Conservation (phyloP, 2,329 filamentous ascomycete genomes). For the Aspergillus flavus region DNA sequence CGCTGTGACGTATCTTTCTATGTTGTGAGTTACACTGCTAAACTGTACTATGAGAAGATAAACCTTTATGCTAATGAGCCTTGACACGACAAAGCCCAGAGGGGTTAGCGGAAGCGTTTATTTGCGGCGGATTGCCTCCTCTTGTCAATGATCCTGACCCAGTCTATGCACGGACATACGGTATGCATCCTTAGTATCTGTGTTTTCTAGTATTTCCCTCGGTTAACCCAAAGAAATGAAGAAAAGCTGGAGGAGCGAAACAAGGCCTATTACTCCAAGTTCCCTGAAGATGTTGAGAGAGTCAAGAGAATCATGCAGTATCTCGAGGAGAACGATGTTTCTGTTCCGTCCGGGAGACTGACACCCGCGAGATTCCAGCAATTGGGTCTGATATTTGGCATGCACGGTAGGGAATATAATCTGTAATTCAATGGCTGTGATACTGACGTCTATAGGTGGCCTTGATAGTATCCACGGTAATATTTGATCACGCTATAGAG, state of each 20-base stretch:
- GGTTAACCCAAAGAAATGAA: conserved; percentile 30
- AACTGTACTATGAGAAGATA: too few species aligned
- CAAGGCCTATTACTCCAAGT: conserved; percentile 79
- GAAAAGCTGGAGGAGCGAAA: conserved; percentile 72
- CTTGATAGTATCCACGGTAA: conserved; percentile 71
- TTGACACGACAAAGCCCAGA: conserved; percentile 55
- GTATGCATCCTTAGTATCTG: conserved; percentile 27
- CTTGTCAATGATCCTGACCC: conserved; percentile 71
- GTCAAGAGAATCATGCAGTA: conserved; percentile 69
- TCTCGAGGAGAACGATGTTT: conserved; percentile 64
- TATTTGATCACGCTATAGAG: conserved; percentile 9
- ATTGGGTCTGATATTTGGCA: conserved; percentile 76
- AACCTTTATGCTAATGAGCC: background rate
- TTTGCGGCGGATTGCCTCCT: conserved; percentile 81
- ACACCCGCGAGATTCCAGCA: conserved; percentile 76
- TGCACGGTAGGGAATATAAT: conserved; percentile 57
- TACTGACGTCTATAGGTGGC: conserved; percentile 53
- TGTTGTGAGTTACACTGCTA: conserved; percentile 51
- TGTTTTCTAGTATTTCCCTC: background rate
- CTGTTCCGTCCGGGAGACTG: conserved; percentile 70
- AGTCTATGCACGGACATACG: conserved; percentile 73
- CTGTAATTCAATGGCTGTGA: background rate
- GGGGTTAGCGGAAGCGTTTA: conserved; percentile 78
- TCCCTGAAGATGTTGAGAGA: conserved; percentile 72
- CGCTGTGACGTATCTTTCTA: conserved; percentile 78